Percentiles rank a stretch among this genome's conserved stretches.
Evolutionary conservation across 345 rosid species (phyloP).

Genomic region (Laguncularia racemosa): DNA sequence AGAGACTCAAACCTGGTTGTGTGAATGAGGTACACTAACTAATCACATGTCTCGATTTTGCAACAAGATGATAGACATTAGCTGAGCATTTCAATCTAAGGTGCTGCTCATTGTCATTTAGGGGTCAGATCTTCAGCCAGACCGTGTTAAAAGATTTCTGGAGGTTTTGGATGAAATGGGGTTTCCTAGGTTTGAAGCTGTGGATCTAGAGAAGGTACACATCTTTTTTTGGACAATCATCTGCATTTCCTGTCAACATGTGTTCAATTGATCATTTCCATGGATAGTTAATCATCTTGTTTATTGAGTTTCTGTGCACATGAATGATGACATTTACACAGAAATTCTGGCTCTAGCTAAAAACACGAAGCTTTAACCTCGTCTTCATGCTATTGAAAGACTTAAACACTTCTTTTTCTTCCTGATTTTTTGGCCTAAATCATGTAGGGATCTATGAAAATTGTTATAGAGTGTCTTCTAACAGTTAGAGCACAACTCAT

Average conservation of each 20-base stretch:
- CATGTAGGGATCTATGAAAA: constrained; percentile 47
- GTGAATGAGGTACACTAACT: constrained; percentile 30
- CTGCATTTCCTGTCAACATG: not conserved
- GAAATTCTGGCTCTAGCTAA: not conserved
- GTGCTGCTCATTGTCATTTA: not conserved
- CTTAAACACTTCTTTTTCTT: not conserved
- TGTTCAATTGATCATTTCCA: not conserved
- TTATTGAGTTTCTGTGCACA: not conserved
- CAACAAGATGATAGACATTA: not conserved
- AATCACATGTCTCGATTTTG: not conserved
- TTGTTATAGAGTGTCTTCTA: constrained; percentile 43
- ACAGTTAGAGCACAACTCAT: constrained; percentile 24
- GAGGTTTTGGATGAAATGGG: constrained; percentile 56
- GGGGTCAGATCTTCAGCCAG: constrained; percentile 19
- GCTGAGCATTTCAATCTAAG: too few species aligned
- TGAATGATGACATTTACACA: not conserved
- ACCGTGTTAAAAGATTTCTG: constrained; percentile 51
- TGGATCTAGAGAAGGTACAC: constrained; percentile 72
- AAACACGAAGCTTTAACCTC: too few species aligned
- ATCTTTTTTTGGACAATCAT: not conserved
- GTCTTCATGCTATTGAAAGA: not conserved
- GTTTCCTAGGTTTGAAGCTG: constrained; percentile 51
- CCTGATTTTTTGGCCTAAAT: constrained; percentile 8
- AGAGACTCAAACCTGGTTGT: constrained; percentile 35
- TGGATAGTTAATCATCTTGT: not conserved